These are phyloP conservation scores for Metarhizium brunneum DNA, from an alignment of 2,329 filamentous ascomycete genomes.

Conservation along the genomic window DNA sequence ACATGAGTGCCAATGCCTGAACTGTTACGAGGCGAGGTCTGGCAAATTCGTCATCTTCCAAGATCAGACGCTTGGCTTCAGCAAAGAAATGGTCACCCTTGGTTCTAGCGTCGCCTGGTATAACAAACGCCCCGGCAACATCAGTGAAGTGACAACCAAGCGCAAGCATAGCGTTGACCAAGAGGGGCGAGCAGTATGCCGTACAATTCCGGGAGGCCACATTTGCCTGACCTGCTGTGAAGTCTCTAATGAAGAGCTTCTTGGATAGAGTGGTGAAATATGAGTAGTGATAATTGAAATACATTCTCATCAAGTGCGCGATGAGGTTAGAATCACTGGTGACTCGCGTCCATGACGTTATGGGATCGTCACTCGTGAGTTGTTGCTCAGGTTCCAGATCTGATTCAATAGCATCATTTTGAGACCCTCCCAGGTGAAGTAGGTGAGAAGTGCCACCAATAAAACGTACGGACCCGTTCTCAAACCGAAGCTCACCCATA, in stretches of 20 bases:
- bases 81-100: constrained; percentile 95
- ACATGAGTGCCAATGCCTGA: constrained; percentile 91
- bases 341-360: constrained; percentile 81
- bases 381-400: constrained; percentile 37
- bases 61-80: constrained; percentile 80
- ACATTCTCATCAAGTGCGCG: constrained; percentile 88
- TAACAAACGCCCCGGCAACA: constrained; percentile 59
- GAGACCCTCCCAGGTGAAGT: constrained; percentile 60
- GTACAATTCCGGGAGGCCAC: constrained; percentile 39
- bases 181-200: constrained; percentile 75
- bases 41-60: constrained; percentile 89
- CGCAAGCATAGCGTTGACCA: constrained; percentile 91
- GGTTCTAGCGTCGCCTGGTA: constrained; percentile 66
- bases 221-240: constrained; percentile 57
- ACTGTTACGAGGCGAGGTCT: constrained; percentile 82
- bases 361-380: constrained; percentile 52
- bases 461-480: constrained; percentile 81
- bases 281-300: constrained; percentile 96
- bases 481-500: constrained; percentile 83
- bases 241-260: constrained; percentile 78
- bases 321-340: constrained; percentile 72
- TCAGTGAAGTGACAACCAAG: constrained; percentile 90
- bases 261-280: constrained; percentile 91
- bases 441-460: constrained; percentile 92
- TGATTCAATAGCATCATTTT: constrained; percentile 23